Evolutionary conservation across 176 grass and related monocot genomes (phyloP), one percentile per base, ranked within the genome.

Genomic region (Saccharum spontaneum): DNA sequence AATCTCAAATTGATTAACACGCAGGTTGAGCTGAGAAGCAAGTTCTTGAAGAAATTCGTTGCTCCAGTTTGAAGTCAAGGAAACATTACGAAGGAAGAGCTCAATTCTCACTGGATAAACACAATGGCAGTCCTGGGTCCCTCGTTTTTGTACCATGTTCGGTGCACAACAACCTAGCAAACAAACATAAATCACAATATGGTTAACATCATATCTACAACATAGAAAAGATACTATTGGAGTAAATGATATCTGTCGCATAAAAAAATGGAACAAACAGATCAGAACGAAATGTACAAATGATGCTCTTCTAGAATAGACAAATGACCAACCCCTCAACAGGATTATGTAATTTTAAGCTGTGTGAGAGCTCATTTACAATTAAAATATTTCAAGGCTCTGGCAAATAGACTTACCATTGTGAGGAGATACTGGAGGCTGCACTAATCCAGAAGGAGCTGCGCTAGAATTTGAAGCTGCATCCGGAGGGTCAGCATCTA

Each of bases 71-170:
- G 94, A 99, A 46, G 57, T 94, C 69, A 97, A 81, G 71, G 97
- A 94, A 68, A 94, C 94, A 80, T 99, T 99, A 50, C 64, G 92
- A 76, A 99, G 90, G 78, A 94, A 99, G 49, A 99, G 90, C 84
- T 97, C 97, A 84, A 99, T 86, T 88, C 80, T 97, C 68, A 99
- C 75, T 8, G 97, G 97, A 77, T 97, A 97, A 69, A 97, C 91
- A 87, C 97, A 99, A 67, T 97, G 92, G 52, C 93, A 96, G 65
- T 92, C 90, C 31, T 8, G 67, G 45, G 59, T 86, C 38, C 90
- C 90, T 81, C 76, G 72, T 75, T 72, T 93, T 73, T 84, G 97
- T 61, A 99, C 90, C 97, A 92, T 99, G 76, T 91, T 94, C 61
- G 92, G 91, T 75, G 75, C 90, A 76, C 97, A 99, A 84, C 97